A percentile compares a stretch with the other conserved stretches of the same genome.
Conservation (phyloP, 106 monocot genomes). For the Ottelia alismoides region DNA sequence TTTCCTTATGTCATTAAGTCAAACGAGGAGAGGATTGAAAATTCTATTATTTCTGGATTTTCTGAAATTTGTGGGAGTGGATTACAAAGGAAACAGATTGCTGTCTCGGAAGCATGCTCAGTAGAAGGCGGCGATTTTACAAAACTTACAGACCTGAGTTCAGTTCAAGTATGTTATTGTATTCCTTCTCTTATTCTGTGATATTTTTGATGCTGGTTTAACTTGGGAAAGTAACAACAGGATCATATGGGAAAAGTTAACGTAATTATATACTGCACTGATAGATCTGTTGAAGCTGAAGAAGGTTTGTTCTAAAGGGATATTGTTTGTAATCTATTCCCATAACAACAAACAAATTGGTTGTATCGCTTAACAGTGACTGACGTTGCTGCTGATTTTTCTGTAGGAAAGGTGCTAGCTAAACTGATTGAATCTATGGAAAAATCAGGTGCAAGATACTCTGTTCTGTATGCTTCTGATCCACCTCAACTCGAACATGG, state of each 20-base stretch:
- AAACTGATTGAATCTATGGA: constrained; percentile 37
- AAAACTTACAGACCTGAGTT: constrained; percentile 34
- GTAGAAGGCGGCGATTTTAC: constrained; percentile 27
- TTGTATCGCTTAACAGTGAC: too few species aligned
- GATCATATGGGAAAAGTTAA: constrained; percentile 44
- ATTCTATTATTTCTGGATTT: constrained; percentile 49
- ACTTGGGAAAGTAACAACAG: constrained; percentile 17
- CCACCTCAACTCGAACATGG: too few species aligned
- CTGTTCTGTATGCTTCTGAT: constrained; percentile 19
- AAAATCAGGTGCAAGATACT: constrained; percentile 31
- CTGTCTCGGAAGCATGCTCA: constrained; percentile 51
- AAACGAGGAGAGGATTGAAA: constrained; percentile 49
- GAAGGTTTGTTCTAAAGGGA: too few species aligned
- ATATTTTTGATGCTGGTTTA: background rate
- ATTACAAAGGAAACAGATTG: constrained; percentile 32
- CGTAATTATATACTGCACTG: constrained; percentile 55
- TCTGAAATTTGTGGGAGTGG: constrained; percentile 40
- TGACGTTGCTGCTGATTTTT: too few species aligned
- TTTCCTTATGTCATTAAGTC: constrained; percentile 66
- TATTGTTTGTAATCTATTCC: too few species aligned
- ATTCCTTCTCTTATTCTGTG: background rate
- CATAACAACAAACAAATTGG: too few species aligned
- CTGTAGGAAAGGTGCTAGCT: constrained; percentile 48
- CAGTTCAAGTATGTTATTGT: constrained; percentile 34
- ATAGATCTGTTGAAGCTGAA: constrained; percentile 15